Evolutionary conservation across 108 stramenopile genomes (phyloP), one percentile per base, ranked within the genome.

Genomic region (Seminavis robusta): DNA sequence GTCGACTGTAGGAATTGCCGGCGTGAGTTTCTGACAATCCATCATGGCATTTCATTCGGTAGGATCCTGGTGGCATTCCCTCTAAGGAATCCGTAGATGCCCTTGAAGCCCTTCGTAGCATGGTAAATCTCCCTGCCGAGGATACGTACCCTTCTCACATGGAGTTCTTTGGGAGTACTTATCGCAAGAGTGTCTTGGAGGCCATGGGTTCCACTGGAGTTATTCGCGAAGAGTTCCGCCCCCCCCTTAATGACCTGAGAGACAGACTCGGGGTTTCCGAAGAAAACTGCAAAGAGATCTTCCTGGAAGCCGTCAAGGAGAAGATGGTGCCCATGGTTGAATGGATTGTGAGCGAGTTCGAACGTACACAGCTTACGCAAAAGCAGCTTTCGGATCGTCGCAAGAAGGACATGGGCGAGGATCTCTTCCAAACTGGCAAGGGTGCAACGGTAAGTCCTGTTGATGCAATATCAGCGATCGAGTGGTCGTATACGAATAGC

Each of bases 181-280:
- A 90, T 73, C 83, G 73, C 51, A 79, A 89, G 63, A 77, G 74
- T 37, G 69, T 94, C 46, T 56, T 78, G 41, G 93, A 94, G 60
- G 82, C 93, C 7, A 88, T 94, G 70, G 89, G 88, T 10, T 69
- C 84, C 6, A 88, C 89, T 2, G 89, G 93, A 30, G 74, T 94
- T 43, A 91, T 94, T 52, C 74, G 71, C 11, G 71, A 76, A 19
- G 87, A 87, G 51, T 77, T 82, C 71, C 83, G 84, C 33, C 76
- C 48, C 7, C 65, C 80, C 15, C 73, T 94, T 27, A 81, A 79
- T 11, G 68, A 87, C 41, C 68, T 94, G 19, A 58, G 75, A 16
- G 54, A 52, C 16, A 72, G 93, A 26, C 58, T 94, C 41, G 84
- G 88, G 27, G 81, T 94, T 32, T 73, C 79, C 15, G 81, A 88